These are phyloP conservation scores for Closterium sp. DNA, from an alignment of 139 green algal species.

Conservation along the genomic window DNA sequence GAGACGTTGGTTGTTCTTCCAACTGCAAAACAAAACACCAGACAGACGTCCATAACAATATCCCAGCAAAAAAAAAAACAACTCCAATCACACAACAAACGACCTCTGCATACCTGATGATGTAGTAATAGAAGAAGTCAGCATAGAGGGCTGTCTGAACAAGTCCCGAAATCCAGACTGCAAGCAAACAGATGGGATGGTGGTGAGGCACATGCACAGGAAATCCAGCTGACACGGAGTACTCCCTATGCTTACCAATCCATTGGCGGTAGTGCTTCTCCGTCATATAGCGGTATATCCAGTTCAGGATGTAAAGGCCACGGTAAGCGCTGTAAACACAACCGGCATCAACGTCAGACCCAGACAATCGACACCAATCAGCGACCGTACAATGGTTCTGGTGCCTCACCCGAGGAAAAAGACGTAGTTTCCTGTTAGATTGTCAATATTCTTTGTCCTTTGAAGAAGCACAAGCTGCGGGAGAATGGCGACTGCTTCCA, in stretches of 20 bases:
- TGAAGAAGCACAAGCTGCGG: conserved; percentile 96
- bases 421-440: conserved; percentile 98
- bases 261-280: conserved; percentile 89
- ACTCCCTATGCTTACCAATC: conserved; percentile 63
- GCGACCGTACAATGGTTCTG: not conserved
- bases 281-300: conserved; percentile 94
- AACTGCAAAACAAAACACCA: conserved; percentile 14
- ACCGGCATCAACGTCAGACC: not conserved
- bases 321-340: conserved; percentile 70
- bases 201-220: not conserved
- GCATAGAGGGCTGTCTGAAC: conserved; percentile 93
- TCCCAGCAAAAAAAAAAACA: not conserved
- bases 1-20: conserved; percentile 42
- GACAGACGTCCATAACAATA: not conserved
- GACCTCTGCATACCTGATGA: conserved; percentile 50
- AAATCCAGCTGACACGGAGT: not conserved
- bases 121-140: conserved; percentile 99
- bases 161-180: conserved; percentile 80
- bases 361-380: not conserved
- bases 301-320: conserved; percentile 98
- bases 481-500: conserved; percentile 97
- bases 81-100: conserved; percentile 11
- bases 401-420: conserved; percentile 81
- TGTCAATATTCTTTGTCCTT: conserved; percentile 98
- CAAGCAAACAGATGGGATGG: conserved; percentile 34